These are phyloP conservation scores for Dactylellina cionopaga DNA, from an alignment of 2,329 filamentous ascomycete species.

Conservation along the genomic window DNA sequence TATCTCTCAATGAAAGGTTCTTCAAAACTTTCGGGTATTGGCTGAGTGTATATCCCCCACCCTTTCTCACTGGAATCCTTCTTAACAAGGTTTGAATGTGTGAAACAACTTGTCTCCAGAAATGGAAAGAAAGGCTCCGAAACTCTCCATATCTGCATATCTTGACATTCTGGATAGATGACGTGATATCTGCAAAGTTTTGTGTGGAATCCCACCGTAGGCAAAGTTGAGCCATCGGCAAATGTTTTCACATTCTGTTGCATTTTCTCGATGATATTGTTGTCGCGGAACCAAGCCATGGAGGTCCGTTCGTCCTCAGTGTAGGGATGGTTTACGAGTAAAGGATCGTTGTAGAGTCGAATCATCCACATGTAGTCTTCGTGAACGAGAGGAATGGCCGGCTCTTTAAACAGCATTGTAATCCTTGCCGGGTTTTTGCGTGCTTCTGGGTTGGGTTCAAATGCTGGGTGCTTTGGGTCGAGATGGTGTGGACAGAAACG, in stretches of 20 bases:
- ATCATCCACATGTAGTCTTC: constrained; percentile 11
- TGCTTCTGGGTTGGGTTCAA: neutral
- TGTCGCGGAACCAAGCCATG: neutral
- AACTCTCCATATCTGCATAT: constrained; percentile 5
- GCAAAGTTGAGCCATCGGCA: neutral
- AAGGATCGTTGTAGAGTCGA: constrained; percentile 17
- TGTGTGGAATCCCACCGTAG: constrained; percentile 34
- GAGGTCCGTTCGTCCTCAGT: neutral
- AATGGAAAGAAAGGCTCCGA: constrained; percentile 33
- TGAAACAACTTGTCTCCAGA: constrained; percentile 13
- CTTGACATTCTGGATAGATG: constrained; percentile 27
- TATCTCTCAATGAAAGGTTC: constrained; percentile 4
- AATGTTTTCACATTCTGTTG: neutral
- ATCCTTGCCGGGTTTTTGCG: constrained; percentile 27
- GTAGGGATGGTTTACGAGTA: constrained; percentile 4
- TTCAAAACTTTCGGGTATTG: constrained; percentile 12
- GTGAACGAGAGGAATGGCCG: neutral
- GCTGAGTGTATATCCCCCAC: neutral
- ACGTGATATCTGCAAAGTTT: constrained; percentile 44
- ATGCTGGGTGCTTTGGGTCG: constrained; percentile 16
- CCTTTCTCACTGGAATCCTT: neutral
- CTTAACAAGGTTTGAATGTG: constrained; percentile 1
- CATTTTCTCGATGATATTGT: constrained; percentile 1
- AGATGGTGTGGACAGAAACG: constrained; percentile 31
- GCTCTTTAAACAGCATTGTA: constrained; percentile 29